Evolutionary conservation across 176 grass and related monocot species (phyloP), one percentile per base, ranked within the genome.

Genomic region (Rhynchospora pubera): DNA sequence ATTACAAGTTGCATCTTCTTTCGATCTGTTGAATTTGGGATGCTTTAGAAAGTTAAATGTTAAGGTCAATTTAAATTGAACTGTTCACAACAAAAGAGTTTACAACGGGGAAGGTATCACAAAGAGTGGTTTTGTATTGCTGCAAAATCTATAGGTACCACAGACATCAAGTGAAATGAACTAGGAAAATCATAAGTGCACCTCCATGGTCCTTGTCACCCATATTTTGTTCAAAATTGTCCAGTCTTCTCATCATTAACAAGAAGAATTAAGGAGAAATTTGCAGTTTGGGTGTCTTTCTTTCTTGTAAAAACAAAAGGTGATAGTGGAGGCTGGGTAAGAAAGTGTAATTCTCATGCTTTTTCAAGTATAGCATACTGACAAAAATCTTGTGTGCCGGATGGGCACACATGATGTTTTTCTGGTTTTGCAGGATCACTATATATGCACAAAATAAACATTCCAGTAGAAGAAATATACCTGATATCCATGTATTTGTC

Each of bases 401-500:
- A 50, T 42, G 0, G 2, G 28, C 15, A 67, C 16, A 57, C 56
- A 19, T n/a, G 16, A 57, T 57, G 7, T 57, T 18, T 39, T 57
- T 57, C 56, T 43, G 32, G 78, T 66, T 79, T 9, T 52, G 62
- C 42, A 73, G 78, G 75, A 74, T 82, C 80, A 55, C 32, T 11
- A 32, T 61, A 28, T 58, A 16, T 62, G 63, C 16, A 80, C 16
- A 9, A 6, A 46, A 32, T 79, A 44, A 13, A 61, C 59, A 11
- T 61, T 12, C 62, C 15, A 43, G 30, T 62, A 48, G n/a, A 73
- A 73, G 43, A 73, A 5, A 65, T 34, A 39, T 86, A 97, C 95
- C 90, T 93, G 92, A 89, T 69, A 91, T 76, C 92, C 92, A 94
- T 78, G 53, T 88, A 42, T 89, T 94, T 45, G 84, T 78, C 21